Evolutionary conservation across 306 rosid genomes (phyloP), one percentile per base, ranked within the genome.

Genomic region (Chamaecrista fasciculata): DNA sequence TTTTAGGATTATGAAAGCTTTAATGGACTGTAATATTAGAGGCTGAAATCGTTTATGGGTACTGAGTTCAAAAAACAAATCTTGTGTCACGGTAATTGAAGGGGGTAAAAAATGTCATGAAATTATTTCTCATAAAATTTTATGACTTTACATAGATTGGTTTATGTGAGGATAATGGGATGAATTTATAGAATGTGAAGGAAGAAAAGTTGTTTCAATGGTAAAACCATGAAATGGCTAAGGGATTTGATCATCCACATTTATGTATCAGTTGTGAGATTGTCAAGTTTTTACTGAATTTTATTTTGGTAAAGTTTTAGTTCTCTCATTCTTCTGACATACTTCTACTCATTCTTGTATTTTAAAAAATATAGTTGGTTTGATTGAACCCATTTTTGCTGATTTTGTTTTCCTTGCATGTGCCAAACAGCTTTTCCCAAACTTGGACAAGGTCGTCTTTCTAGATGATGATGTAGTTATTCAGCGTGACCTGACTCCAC

Each of bases 381-480:
- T 14, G 6, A 44, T 28, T 24, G 44, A 37, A 39, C 37, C 25
- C 51, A 20, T 25, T 19, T 62, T 25, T 77, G 60, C 82, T 84
- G 63, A 80, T 70, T 42, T 29, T 78, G 78, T 67, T 69, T 69
- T 40, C 47, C 14, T 64, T 70, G 16, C 78, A 48, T 70, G 63
- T 62, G 51, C 52, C 71, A 40, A 73, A 73, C 94, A 95, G 99
- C 91, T 95, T 70, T 95, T 87, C 68, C 99, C 97, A 49, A 89
- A 85, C 85, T 92, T 95, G 51, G 81, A 95, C 75, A 95, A 95
- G 86, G 97, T 95, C 71, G 91, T 95, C 56, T 91, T 95, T 77
- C 72, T 89, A 75, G 99, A 95, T 60, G 99, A 95, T 44, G 99
- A 95, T 84, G 68, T 95, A 44, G 99, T 95, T 79, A 85, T 95